Percentiles rank a stretch among this genome's conserved stretches.
Evolutionary conservation across 257 asterid species (phyloP).

Genomic region (Solanum stenotomum): DNA sequence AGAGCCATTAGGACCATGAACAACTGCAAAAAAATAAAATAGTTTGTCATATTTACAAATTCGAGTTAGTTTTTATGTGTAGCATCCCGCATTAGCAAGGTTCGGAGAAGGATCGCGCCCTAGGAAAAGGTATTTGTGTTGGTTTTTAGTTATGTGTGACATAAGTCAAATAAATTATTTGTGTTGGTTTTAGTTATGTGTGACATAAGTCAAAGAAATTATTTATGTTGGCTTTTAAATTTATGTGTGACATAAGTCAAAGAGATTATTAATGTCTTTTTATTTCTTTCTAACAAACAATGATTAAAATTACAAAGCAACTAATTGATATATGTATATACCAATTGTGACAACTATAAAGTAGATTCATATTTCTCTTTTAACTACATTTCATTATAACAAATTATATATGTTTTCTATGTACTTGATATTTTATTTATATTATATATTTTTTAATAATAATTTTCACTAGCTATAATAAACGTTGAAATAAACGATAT

Average conservation of each 20-base stretch:
- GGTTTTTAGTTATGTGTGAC: background rate
- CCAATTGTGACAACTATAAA: too few relatives aligned
- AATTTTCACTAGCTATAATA: too few relatives aligned
- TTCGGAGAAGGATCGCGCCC: too few relatives aligned
- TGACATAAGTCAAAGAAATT: background rate
- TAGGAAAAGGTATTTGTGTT: background rate
- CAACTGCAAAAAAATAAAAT: constrained; percentile 36
- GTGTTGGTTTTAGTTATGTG: background rate
- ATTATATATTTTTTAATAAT: too few relatives aligned
- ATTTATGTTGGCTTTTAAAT: background rate
- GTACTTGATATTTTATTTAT: too few relatives aligned
- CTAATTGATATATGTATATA: too few relatives aligned
- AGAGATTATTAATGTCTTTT: background rate
- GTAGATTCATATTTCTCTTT: too few relatives aligned
- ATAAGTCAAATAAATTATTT: background rate
- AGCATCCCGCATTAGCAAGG: background rate
- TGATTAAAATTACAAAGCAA: background rate
- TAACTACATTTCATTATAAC: too few relatives aligned
- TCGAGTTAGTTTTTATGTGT: background rate
- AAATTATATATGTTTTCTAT: too few relatives aligned
- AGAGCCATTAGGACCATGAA: constrained; percentile 74
- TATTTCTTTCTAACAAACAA: background rate
- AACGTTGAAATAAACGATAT: too few relatives aligned
- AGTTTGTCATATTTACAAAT: background rate
- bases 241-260: background rate